These are phyloP conservation scores for Botryobasidium botryosum DNA, from an alignment of 768 basidiomycete species.

Conservation along the genomic window DNA sequence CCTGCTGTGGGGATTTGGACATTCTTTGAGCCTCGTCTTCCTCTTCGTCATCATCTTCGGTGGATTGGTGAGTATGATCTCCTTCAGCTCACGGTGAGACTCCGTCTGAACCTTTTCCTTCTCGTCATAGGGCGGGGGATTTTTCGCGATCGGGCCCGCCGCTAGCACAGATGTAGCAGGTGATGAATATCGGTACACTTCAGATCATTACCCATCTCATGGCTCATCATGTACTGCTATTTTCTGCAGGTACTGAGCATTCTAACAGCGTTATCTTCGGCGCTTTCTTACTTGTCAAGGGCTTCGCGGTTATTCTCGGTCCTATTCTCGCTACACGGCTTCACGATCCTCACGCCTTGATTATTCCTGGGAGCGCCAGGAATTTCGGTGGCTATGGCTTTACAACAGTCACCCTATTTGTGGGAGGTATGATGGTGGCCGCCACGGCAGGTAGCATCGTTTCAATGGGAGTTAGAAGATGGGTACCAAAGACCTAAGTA, in stretches of 20 bases:
- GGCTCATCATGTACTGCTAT: neutral
- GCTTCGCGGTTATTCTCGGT: slow-evolving; percentile 3
- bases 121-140: neutral
- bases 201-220: neutral
- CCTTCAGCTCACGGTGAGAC: neutral
- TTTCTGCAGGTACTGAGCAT: neutral
- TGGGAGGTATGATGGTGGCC: neutral
- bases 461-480: no score
- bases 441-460: neutral
- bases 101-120: neutral
- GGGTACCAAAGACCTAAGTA: no score
- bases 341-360: neutral
- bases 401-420: slow-evolving; percentile 1
- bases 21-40: neutral
- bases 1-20: neutral
- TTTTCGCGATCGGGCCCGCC: neutral
- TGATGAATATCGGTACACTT: neutral
- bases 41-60: slow-evolving; percentile 1
- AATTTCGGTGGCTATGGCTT: slow-evolving; percentile 5
- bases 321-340: neutral
- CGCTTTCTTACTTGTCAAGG: neutral
- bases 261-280: slow-evolving; percentile 1
- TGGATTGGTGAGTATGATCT: neutral
- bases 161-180: slow-evolving; percentile 1
- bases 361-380: neutral